These are phyloP conservation scores for Neonectria neomacrospora DNA, from an alignment of 2,329 filamentous ascomycete species.

Conservation along the genomic window DNA sequence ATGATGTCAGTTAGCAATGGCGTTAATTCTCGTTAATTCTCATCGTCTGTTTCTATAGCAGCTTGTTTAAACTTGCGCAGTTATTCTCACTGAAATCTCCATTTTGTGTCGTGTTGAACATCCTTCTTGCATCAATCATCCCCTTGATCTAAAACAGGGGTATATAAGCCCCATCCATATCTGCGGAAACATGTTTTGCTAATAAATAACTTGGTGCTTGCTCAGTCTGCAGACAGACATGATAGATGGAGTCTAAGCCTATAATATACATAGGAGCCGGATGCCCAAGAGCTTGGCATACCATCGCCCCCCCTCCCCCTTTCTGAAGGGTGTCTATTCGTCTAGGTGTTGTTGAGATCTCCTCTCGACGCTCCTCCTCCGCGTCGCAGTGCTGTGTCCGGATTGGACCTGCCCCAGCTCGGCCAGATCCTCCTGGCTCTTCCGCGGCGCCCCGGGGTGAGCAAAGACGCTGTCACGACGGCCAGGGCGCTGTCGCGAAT, in stretches of 20 bases:
- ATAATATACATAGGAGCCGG: background rate
- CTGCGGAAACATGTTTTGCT: background rate
- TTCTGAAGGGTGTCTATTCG: slow-evolving; percentile 13
- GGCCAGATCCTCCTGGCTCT: slow-evolving; percentile 50
- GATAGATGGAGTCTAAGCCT: background rate
- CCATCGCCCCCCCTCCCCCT: no score
- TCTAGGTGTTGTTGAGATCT: slow-evolving; percentile 27
- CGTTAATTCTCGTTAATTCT: background rate
- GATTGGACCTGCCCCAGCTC: slow-evolving; percentile 48
- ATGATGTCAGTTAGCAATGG: background rate
- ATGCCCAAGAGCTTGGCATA: background rate
- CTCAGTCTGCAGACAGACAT: background rate
- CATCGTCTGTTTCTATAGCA: background rate
- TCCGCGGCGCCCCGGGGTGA: slow-evolving; percentile 42
- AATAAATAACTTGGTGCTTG: slow-evolving; percentile 4
- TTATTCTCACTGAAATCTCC: background rate
- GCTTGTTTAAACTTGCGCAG: no score
- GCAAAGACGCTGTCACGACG: slow-evolving; percentile 43
- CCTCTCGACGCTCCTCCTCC: slow-evolving; percentile 43
- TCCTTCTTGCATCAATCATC: background rate
- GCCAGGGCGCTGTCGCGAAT: slow-evolving; percentile 16
- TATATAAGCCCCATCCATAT: slow-evolving; percentile 2
- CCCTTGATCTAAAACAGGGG: background rate
- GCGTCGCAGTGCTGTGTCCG: slow-evolving; percentile 46
- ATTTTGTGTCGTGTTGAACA: background rate